Conservation (phyloP, 2,329 filamentous ascomycete species). For the Alternaria ventricosa region DNA sequence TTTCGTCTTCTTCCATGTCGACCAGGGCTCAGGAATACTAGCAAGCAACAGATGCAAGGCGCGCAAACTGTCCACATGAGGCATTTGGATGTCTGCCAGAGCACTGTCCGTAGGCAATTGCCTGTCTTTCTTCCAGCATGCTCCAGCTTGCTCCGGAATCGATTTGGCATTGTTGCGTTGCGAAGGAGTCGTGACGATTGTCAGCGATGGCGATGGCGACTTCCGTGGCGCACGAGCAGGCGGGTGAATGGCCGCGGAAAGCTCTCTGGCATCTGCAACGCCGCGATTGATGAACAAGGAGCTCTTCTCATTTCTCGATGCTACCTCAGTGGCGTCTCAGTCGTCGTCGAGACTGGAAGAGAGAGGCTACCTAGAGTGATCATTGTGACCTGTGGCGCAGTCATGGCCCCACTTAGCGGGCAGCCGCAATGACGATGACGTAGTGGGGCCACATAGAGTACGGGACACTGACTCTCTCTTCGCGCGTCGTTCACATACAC, state of each 20-base stretch:
- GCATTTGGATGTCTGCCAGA: slow-evolving; percentile 21
- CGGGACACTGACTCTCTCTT: neutral
- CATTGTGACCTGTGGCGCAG: slow-evolving; percentile 5
- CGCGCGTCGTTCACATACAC: neutral
- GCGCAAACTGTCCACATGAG: slow-evolving; percentile 21
- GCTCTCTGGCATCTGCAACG: neutral
- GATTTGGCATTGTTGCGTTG: slow-evolving; percentile 7
- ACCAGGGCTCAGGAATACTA: slow-evolving; percentile 11
- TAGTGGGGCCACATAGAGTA: neutral
- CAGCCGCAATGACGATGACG: slow-evolving; percentile 2
- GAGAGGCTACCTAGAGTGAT: neutral
- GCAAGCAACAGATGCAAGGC: slow-evolving; percentile 23
- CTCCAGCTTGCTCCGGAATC: slow-evolving; percentile 11
- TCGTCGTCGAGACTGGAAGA: neutral
- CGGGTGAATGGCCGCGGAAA: neutral
- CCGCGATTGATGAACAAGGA: neutral
- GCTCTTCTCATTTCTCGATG: neutral
- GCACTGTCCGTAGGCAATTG: slow-evolving; percentile 9
- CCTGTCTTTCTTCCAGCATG: slow-evolving; percentile 13
- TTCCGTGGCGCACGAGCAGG: neutral
- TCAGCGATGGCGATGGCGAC: neutral
- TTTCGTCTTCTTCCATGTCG: neutral
- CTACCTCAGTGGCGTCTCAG: neutral
- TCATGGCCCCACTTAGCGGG: slow-evolving; percentile 6
- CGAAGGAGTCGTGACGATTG: neutral